A percentile compares a stretch with the other conserved stretches of the same genome.
These are phyloP conservation scores for Fulvia fulva DNA, from an alignment of 2,329 filamentous ascomycete species.

Conservation along the genomic window DNA sequence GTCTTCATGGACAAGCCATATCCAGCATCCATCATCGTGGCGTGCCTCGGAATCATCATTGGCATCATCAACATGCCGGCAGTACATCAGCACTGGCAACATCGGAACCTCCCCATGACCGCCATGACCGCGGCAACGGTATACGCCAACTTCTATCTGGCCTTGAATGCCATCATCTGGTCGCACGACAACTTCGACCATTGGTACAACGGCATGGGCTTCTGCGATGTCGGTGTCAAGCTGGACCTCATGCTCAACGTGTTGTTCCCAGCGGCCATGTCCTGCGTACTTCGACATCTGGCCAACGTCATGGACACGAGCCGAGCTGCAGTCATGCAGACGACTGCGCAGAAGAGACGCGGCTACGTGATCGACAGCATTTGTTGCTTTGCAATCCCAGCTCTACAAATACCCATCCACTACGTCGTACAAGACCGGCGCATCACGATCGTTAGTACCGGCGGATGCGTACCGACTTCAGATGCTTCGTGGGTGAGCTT, in stretches of 20 bases:
- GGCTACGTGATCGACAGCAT: slow-evolving; percentile 50
- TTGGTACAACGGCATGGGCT: slow-evolving; percentile 57
- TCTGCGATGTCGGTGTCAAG: slow-evolving; percentile 64
- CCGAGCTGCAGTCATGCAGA: slow-evolving; percentile 50
- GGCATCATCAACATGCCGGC: slow-evolving; percentile 55
- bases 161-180: slow-evolving; percentile 64
- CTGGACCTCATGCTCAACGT: slow-evolving; percentile 52
- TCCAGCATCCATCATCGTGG: slow-evolving; percentile 41
- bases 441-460: slow-evolving; percentile 56
- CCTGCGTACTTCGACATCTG: slow-evolving; percentile 58
- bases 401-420: slow-evolving; percentile 54
- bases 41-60: slow-evolving; percentile 48
- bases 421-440: slow-evolving; percentile 57
- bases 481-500: slow-evolving; percentile 57
- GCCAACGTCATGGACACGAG: slow-evolving; percentile 59
- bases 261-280: slow-evolving; percentile 50
- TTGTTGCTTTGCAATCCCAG: slow-evolving; percentile 55
- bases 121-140: slow-evolving; percentile 55
- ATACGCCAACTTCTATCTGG: slow-evolving; percentile 53
- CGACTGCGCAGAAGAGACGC: slow-evolving; percentile 44
- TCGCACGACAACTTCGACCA: slow-evolving; percentile 50
- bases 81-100: slow-evolving; percentile 56
- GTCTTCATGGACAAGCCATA: slow-evolving; percentile 22
- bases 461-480: slow-evolving; percentile 54
- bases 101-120: slow-evolving; percentile 58